These are phyloP conservation scores for Magnolia officinalis DNA, from an alignment of 164 flowering plant species.

Conservation along the genomic window DNA sequence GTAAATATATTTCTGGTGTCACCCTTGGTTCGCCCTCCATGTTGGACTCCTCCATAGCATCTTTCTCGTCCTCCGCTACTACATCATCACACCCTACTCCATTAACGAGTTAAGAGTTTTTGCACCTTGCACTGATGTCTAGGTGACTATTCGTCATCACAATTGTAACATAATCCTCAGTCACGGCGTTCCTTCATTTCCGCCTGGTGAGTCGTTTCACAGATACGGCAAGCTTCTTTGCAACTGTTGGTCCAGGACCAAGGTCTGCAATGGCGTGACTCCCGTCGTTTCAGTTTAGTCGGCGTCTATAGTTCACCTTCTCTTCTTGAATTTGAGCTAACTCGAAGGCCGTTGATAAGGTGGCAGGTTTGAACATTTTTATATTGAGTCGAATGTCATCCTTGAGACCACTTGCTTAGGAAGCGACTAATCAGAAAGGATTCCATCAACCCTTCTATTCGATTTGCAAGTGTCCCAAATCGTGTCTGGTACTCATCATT, in stretches of 20 bases:
- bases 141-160: slow-evolving; percentile 7
- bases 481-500: background rate
- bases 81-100: background rate
- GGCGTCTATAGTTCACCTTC: background rate
- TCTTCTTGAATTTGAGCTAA: slow-evolving; percentile 2
- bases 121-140: slow-evolving; percentile 6
- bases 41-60: background rate
- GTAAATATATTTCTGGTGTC: background rate
- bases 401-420: slow-evolving; percentile 5
- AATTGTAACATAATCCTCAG: background rate
- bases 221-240: background rate
- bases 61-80: background rate
- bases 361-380: background rate
- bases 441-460: background rate
- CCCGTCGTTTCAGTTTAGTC: background rate
- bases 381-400: slow-evolving; percentile 1
- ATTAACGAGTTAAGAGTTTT: background rate
- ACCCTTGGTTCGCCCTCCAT: background rate
- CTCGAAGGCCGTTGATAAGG: background rate
- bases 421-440: background rate
- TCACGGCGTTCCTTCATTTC: background rate
- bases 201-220: background rate
- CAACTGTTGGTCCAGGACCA: background rate
- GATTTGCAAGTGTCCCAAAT: background rate
- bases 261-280: background rate